Evolutionary conservation across 2,329 filamentous ascomycete species (phyloP), one percentile per base, ranked within the genome.

Genomic region (Neofusicoccum kwambonambiense): DNA sequence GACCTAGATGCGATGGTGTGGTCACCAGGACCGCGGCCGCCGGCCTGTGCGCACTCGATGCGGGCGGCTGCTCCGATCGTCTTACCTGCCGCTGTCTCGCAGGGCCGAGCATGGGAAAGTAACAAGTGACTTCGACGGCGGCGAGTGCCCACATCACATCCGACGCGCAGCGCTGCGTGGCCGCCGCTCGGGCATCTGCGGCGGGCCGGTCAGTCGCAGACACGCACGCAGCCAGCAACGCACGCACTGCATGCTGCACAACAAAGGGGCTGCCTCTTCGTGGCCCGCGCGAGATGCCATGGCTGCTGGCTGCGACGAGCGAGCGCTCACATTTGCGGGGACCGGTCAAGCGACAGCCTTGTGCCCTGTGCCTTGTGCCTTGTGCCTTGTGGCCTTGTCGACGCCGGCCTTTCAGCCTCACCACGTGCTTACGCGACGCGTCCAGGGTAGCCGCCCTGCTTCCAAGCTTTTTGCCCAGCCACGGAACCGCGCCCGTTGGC

Each of bases 221-320:
- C 37, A 45, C 39, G 27, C 27, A 31, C 27, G 27, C 27, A 31
- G 27, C 27, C 27, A 31, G 27, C 27, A 31, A 17, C 42, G 22
- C 54, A 58, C 39, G 54, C 22, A 58, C 51, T 56, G 51, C 39
- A 47, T 58, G 54, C 39, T 44, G 54, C 39, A 34, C 54, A 44
- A 57, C 54, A 57, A 45, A 47, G 56, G 56, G 56, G 56, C 27
- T 34, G 6, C 27, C 27, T 7, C 54, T 44, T 27, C 54, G 54
- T 57, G 54, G 54, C 39, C 54, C 19, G 22, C 22, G 19, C 39
- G 27, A 39, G 17, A 31, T 31, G 39, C 56, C 27, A 41, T 15
- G 54, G 17, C 39, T 44, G 54, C 39, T 41, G 17, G 5, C 39
- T 34, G 54, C 39, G 35, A 42, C 17, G 37, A 31, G 52, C 22